Conservation (phyloP, 148 eudicot species). For the Rhododendron mucronatum region DNA sequence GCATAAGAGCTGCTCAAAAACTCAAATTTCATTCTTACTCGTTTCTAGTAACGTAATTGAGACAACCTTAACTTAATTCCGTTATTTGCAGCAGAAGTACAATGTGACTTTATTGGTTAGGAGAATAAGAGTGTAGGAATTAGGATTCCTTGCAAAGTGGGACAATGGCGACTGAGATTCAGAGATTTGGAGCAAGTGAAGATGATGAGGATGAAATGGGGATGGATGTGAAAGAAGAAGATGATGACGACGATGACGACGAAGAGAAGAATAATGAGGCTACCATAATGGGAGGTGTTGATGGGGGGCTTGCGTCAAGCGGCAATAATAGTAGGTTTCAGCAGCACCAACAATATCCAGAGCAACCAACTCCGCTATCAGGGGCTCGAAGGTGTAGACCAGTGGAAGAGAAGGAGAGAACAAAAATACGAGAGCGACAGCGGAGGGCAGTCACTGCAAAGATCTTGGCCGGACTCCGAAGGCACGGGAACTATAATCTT, state of each 20-base stretch:
- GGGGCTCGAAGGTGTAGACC: constrained; percentile 84
- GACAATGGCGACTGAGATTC: constrained; percentile 59
- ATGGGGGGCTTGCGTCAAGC: constrained; percentile 38
- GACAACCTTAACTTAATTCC: background rate
- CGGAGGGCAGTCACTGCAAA: constrained; percentile 94
- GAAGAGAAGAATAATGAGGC: constrained; percentile 45
- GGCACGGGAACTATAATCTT: constrained; percentile 95
- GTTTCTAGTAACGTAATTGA: background rate
- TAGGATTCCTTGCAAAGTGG: constrained; percentile 8
- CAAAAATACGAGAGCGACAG: constrained; percentile 93
- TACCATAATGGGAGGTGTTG: constrained; percentile 39
- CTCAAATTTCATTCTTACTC: background rate
- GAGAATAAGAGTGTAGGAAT: background rate
- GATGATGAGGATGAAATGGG: constrained; percentile 91
- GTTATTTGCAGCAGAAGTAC: background rate
- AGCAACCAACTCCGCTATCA: constrained; percentile 52
- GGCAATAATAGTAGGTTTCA: constrained; percentile 38
- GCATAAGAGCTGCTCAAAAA: background rate
- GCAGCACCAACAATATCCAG: constrained; percentile 59
- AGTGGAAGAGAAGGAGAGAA: constrained; percentile 92
- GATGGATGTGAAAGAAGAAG: constrained; percentile 81
- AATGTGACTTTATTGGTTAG: background rate
- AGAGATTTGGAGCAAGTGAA: constrained; percentile 75
- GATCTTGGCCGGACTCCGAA: constrained; percentile 89
- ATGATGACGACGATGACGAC: constrained; percentile 54